Evolutionary conservation across 768 basidiomycete genomes (phyloP).

Genomic region (Leucosporidium creatinivorum): DNA sequence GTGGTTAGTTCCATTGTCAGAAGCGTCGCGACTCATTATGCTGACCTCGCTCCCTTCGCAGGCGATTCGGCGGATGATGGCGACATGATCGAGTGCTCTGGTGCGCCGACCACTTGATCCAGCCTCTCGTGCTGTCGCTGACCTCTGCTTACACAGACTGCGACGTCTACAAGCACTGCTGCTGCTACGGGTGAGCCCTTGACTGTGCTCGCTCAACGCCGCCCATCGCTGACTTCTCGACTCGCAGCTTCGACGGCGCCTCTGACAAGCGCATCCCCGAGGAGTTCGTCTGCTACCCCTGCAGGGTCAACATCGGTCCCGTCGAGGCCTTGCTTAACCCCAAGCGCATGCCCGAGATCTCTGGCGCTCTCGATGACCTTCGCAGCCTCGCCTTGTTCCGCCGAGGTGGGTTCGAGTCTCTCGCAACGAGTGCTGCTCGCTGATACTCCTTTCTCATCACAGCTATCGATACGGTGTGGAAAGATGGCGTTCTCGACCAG

Average conservation of each 20-base stretch:
- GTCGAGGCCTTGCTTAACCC: background rate
- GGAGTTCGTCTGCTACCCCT: constrained; percentile 25
- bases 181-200: background rate
- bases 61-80: constrained; percentile 20
- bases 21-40: background rate
- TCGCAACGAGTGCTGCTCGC: background rate
- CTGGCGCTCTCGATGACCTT: constrained; percentile 17
- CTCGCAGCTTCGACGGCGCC: constrained; percentile 9
- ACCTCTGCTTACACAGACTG: constrained; percentile 1
- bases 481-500: constrained; percentile 7
- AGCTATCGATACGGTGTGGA: constrained; percentile 14
- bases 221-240: background rate
- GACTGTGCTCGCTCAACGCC: background rate
- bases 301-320: background rate
- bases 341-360: constrained; percentile 12
- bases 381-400: constrained; percentile 22
- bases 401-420: constrained; percentile 8
- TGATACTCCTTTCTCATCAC: background rate
- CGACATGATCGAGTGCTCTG: constrained; percentile 17
- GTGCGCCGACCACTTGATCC: background rate
- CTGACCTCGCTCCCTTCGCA: background rate
- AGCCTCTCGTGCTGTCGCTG: no score
- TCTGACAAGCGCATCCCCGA: constrained; percentile 9
- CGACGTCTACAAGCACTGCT: constrained; percentile 19
- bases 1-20: background rate